Evolutionary conservation across 495 filamentous ascomycete species (phyloP), one percentile per base, ranked within the genome.

Genomic region (Hypoxylon lienhwacheense): DNA sequence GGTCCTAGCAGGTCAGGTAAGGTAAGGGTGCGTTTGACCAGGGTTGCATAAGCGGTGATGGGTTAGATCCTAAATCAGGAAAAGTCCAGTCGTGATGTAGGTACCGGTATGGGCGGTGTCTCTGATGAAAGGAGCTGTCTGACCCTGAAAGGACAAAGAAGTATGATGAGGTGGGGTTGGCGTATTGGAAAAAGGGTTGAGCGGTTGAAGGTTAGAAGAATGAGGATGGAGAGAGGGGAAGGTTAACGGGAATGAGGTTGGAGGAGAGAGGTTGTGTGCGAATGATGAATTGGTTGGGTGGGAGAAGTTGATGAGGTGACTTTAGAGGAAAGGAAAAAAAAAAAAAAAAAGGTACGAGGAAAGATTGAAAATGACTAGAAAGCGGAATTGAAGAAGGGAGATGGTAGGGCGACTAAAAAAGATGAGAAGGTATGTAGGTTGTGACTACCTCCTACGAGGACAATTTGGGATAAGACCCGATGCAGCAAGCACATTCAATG

Each of bases 221-320:
- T 25, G 43, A 55, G 57, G 33, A 53, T 26, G 63, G 48, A 44
- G 43, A 53, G 58, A 50, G 45, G 55, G 50, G 44, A 21, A 54
- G 54, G 55, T 43, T 61, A 63, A 64, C 45, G 55, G 50, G 45
- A 64, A 58, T 53, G 61, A 50, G 47, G 57, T 60, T 55, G 56
- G 33, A 49, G 47, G 41, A 35, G 41, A 60, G 21, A 41, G 37
- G 29, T 59, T 47, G 53, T 48, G 52, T 41, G 46, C 36, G 42
- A 28, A 31, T 22, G 47, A 15, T 51, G 40, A 47, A 54, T 46
- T 35, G 53, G 20, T 14, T 25, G 21, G 50, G 40, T 28, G 21
- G 37, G 41, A 48, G 21, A 46, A 57, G 60, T 55, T 40, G 42
- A 46, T 26, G 60, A 45, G 44, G 52, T 37, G 28, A 45, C 55